A percentile compares a stretch with the other conserved stretches of the same genome.
These are phyloP conservation scores for Panaeolus papilionaceus DNA, from an alignment of 768 basidiomycete genomes.

Conservation along the genomic window DNA sequence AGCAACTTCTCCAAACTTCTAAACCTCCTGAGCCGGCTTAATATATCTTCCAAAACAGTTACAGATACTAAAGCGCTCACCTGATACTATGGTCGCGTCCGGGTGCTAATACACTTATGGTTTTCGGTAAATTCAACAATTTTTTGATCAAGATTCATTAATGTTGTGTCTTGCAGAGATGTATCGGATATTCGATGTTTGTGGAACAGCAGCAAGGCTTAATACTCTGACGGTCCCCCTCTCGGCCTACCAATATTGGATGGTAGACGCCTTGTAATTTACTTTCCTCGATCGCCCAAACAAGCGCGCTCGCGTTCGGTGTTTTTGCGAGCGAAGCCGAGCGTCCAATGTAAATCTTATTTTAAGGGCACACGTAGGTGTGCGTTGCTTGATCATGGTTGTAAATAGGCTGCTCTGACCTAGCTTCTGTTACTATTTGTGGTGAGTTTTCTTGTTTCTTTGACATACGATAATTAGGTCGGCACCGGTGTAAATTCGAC, in stretches of 20 bases:
- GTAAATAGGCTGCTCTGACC: background rate
- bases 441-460: background rate
- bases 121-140: background rate
- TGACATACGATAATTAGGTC: background rate
- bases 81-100: background rate
- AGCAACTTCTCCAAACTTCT: background rate
- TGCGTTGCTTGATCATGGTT: background rate
- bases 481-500: background rate
- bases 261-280: background rate
- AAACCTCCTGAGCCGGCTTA: background rate
- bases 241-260: background rate
- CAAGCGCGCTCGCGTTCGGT: background rate
- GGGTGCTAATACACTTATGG: background rate
- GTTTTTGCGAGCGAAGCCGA: background rate
- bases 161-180: background rate
- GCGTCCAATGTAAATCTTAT: background rate
- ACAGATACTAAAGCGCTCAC: background rate
- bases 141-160: background rate
- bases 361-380: too few species aligned
- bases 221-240: background rate
- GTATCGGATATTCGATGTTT: background rate
- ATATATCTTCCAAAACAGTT: background rate
- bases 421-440: too few species aligned
- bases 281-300: background rate
- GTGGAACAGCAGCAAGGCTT: background rate